Evolutionary conservation across 2,329 filamentous ascomycete species (phyloP).

Genomic region (Epichloe uncinata): DNA sequence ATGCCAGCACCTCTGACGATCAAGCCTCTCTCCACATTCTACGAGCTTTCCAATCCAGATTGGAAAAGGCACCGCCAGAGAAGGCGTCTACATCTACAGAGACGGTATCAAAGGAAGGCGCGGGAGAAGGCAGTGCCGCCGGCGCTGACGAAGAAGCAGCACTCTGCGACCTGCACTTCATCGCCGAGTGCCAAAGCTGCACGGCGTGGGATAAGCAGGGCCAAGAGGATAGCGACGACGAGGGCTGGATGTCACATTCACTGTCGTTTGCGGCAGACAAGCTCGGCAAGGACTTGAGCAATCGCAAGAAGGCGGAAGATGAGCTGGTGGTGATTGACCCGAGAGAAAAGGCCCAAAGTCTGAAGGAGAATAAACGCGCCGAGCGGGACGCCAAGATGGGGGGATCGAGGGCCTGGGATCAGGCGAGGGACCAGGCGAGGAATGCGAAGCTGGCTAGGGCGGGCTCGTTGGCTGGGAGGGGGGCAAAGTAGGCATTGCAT

Average conservation of each 20-base stretch:
- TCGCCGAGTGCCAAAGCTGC: slow-evolving; percentile 89
- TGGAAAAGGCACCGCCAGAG: slow-evolving; percentile 43
- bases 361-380: slow-evolving; percentile 51
- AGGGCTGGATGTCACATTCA: slow-evolving; percentile 75
- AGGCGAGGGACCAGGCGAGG: slow-evolving; percentile 30
- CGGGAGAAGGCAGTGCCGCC: slow-evolving; percentile 9
- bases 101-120: slow-evolving; percentile 24
- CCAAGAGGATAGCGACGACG: slow-evolving; percentile 44
- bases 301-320: slow-evolving; percentile 83
- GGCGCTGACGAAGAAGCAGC: slow-evolving; percentile 50
- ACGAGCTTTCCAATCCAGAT: slow-evolving; percentile 64
- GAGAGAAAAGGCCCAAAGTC: slow-evolving; percentile 61
- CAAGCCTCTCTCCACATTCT: slow-evolving; percentile 56
- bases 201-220: slow-evolving; percentile 63
- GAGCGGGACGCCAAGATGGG: slow-evolving; percentile 41
- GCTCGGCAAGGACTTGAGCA: slow-evolving; percentile 80
- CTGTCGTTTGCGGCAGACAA: slow-evolving; percentile 81
- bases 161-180: slow-evolving; percentile 89
- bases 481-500: slow-evolving; percentile 30
- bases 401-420: slow-evolving; percentile 42
- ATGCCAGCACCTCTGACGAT: slow-evolving; percentile 41
- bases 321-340: slow-evolving; percentile 91
- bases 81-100: slow-evolving; percentile 22
- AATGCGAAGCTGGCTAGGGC: slow-evolving; percentile 43
- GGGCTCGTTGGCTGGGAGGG: slow-evolving; percentile 43